Conservation (phyloP, 2,329 filamentous ascomycete genomes). For the Penicillium sp. region DNA sequence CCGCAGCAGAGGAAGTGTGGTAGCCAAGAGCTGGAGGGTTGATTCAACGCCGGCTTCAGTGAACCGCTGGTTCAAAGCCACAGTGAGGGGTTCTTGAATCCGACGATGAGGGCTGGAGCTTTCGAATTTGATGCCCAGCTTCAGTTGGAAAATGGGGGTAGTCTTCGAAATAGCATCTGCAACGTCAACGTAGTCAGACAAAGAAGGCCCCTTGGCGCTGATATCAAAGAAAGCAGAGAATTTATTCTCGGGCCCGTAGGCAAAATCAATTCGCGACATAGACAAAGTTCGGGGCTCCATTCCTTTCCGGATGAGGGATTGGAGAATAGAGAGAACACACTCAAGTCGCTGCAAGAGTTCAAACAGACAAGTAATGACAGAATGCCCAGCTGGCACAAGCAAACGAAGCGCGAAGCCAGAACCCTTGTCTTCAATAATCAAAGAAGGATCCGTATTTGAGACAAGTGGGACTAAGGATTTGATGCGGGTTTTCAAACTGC, state of each 20-base stretch:
- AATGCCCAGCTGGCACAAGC: slow-evolving; percentile 36
- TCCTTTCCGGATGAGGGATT: slow-evolving; percentile 36
- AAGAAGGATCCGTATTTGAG: slow-evolving; percentile 30
- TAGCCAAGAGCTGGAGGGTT: slow-evolving; percentile 33
- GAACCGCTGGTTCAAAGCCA: slow-evolving; percentile 36
- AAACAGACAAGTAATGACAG: slow-evolving; percentile 37
- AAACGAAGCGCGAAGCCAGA: slow-evolving; percentile 42
- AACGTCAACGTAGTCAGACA: slow-evolving; percentile 23
- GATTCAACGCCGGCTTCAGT: slow-evolving; percentile 32
- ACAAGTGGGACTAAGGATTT: slow-evolving; percentile 29
- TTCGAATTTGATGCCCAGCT: slow-evolving; percentile 37
- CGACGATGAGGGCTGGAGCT: slow-evolving; percentile 42
- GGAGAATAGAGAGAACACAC: slow-evolving; percentile 37
- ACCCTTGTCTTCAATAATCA: slow-evolving; percentile 37
- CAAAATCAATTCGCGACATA: slow-evolving; percentile 37
- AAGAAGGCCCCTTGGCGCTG: slow-evolving; percentile 23
- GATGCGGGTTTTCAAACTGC: slow-evolving; percentile 31
- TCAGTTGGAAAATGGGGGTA: slow-evolving; percentile 30
- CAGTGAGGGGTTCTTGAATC: slow-evolving; percentile 41
- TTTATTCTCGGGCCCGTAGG: slow-evolving; percentile 32
- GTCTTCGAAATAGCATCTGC: slow-evolving; percentile 22
- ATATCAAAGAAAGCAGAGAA: slow-evolving; percentile 36
- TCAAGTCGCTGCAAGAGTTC: slow-evolving; percentile 42
- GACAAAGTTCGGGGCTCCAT: slow-evolving; percentile 36
- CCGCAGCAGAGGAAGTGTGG: slow-evolving; percentile 41